Evolutionary conservation across 176 grass and related monocot genomes (phyloP), one percentile per base, ranked within the genome.

Genomic region (Paspalum notatum): DNA sequence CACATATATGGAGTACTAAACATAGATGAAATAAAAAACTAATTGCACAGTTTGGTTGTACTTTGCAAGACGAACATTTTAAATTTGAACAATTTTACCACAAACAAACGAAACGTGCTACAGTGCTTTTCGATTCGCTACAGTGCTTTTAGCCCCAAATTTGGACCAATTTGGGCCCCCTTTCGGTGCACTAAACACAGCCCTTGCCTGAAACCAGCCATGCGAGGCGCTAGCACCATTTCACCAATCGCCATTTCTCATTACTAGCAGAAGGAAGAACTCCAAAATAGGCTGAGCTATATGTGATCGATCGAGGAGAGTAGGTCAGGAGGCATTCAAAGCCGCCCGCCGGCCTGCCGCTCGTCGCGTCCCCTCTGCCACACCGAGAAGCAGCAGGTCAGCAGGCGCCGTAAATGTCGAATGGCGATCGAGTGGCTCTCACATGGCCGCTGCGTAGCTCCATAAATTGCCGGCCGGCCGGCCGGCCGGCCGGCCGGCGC

Each of bases 361-460:
- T 1, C 22, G 56, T 61, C 39, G 8, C 7, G 9, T 11, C 9
- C 2, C 45, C 20, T 49, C 22, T 47, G 20, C 80, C 48, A 50
- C 56, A 64, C 3, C 32, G 32, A 45, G 79, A 6, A 7, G 57
- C 57, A 60, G 59, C 59, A 26, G 59, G 32, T 12, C 25, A 32
- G 32, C 80, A 66, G 73, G 66, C 26, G 66, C 74, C 32, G 80
- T 88, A 78, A 82, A 32, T 32, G 32, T 32, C 32, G 32, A 32
- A 83, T 83, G 80, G 80, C 58, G 42, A 66, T 72, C 18, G 5
- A 82, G 5, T 41, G 66, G 26, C 41, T 57, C 58, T 78, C 86
- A 88, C 86, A 73, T 88, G 85, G 85, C 62, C 52, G 44, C 71
- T 62, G 85, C 41, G 62, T 50, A 24, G 47, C 71, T 78, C 51